phyloP scores from a whole-genome alignment of 1,139 yeast species.

The Protomyces macrosporus region DNA sequence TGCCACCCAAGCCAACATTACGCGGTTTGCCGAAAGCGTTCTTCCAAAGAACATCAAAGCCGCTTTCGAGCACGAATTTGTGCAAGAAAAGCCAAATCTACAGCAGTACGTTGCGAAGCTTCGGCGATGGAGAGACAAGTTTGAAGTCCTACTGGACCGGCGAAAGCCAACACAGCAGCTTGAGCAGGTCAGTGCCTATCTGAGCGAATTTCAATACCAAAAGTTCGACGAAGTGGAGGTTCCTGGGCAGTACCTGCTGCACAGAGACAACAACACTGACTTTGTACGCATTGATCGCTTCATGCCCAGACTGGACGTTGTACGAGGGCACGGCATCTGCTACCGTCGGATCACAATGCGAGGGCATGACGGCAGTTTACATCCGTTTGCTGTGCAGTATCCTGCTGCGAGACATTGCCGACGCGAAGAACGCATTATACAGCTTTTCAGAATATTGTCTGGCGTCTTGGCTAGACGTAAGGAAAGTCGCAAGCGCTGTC shows the following conservation, averaged over 20 bases:
- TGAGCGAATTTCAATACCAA: conserved; percentile 96
- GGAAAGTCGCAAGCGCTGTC: conserved; percentile 78
- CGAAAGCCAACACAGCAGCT: conserved; percentile 71
- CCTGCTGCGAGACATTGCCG: conserved; percentile 98
- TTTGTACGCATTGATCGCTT: conserved; percentile 90
- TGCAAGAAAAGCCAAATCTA: conserved; percentile 78
- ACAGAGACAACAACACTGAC: conserved; percentile 74
- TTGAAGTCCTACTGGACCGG: conserved; percentile 80
- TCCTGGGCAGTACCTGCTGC: conserved; percentile 86
- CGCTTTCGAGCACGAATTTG: conserved; percentile 88
- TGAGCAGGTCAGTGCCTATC: conserved; percentile 88
- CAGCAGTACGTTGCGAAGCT: conserved; percentile 79
- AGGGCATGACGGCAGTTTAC: conserved; percentile 88
- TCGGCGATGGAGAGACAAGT: conserved; percentile 86
- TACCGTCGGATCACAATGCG: conserved; percentile 83
- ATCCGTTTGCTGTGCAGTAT: conserved; percentile 91
- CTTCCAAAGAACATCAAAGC: conserved; percentile 81
- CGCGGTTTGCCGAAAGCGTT: conserved; percentile 88
- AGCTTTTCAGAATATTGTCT: conserved; percentile 80
- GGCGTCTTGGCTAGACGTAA: conserved; percentile 70
- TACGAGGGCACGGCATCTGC: conserved; percentile 89
- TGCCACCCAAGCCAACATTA: conserved; percentile 82
- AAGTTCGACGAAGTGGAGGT: conserved; percentile 96
- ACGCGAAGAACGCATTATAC: conserved; percentile 91
- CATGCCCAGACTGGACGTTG: conserved; percentile 79